A percentile compares a stretch with the other conserved stretches of the same genome.
phyloP scores from a whole-genome alignment of 768 basidiomycete genomes.

The Suillus discolor region DNA sequence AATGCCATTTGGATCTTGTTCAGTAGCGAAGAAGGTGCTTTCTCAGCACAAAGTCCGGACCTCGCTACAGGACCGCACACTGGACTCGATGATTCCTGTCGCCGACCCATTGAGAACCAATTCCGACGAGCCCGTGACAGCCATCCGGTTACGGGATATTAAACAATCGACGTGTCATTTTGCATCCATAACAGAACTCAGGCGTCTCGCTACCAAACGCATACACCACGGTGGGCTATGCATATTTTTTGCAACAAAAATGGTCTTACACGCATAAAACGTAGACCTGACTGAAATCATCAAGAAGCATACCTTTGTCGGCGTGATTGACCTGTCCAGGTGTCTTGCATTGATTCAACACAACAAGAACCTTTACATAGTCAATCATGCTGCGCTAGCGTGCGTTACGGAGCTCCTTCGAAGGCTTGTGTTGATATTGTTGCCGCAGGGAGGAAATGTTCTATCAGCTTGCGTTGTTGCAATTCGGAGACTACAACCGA shows the following conservation, averaged over 20 bases:
- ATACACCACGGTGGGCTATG: conserved; percentile 67
- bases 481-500: conserved; percentile 82
- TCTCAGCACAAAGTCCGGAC: conserved; percentile 94
- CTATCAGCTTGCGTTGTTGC: conserved; percentile 89
- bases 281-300: conserved; percentile 83
- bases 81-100: conserved; percentile 93
- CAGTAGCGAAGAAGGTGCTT: conserved; percentile 23
- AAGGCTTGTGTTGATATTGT: conserved; percentile 3
- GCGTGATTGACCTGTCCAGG: conserved; percentile 76
- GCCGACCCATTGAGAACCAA: conserved; percentile 51
- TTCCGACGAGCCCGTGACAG: conserved; percentile 21
- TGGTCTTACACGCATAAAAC: neutral
- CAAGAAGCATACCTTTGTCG: conserved; percentile 88
- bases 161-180: conserved; percentile 77
- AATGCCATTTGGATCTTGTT: too few relatives aligned
- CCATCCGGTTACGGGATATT: conserved; percentile 50
- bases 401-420: conserved; percentile 42
- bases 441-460: conserved; percentile 83
- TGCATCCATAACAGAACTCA: conserved; percentile 70
- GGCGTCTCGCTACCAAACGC: conserved; percentile 57
- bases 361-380: conserved; percentile 84
- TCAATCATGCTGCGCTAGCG: conserved; percentile 86
- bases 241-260: neutral
- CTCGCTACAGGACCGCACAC: conserved; percentile 81
- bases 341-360: conserved; percentile 86